Evolutionary conservation across 2,329 filamentous ascomycete species (phyloP).

Genomic region (Cryphonectria radicalis): DNA sequence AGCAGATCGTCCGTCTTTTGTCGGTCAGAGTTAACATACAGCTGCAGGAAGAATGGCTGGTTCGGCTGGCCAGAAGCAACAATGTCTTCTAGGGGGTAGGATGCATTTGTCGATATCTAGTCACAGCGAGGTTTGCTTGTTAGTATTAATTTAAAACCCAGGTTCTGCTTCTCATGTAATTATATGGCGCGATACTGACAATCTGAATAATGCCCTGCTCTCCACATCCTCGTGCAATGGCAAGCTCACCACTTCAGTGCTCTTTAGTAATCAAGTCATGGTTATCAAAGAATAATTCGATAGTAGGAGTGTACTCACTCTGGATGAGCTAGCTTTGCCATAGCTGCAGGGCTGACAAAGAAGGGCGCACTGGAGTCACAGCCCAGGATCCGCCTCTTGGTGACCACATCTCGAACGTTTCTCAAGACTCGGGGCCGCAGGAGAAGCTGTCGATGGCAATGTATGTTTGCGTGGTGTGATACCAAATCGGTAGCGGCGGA

Average conservation of each 20-base stretch:
- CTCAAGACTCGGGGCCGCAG: constrained; percentile 56
- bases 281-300: too few relatives aligned
- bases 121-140: not conserved
- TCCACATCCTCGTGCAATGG: constrained; percentile 52
- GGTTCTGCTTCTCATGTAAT: too few relatives aligned
- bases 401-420: constrained; percentile 48
- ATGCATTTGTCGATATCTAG: constrained; percentile 56
- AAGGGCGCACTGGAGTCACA: constrained; percentile 47
- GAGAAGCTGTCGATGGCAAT: constrained; percentile 53
- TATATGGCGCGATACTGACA: constrained; percentile 36
- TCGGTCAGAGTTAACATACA: constrained; percentile 58
- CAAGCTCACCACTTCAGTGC: constrained; percentile 48
- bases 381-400: constrained; percentile 48
- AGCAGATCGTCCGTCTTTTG: constrained; percentile 53
- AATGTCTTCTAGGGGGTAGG: constrained; percentile 51
- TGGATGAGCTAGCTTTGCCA: constrained; percentile 53
- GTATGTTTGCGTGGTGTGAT: constrained; percentile 53
- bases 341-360: constrained; percentile 55
- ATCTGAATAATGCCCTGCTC: constrained; percentile 54
- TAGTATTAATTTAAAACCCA: not conserved
- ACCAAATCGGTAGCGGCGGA: constrained; percentile 57
- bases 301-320: constrained; percentile 36
- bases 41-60: constrained; percentile 56
- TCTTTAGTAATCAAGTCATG: not conserved
- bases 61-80: constrained; percentile 39